A percentile compares a stretch with the other conserved stretches of the same genome.
phyloP scores from a whole-genome alignment of 768 basidiomycete genomes.

The Plicaturopsis crispa region DNA sequence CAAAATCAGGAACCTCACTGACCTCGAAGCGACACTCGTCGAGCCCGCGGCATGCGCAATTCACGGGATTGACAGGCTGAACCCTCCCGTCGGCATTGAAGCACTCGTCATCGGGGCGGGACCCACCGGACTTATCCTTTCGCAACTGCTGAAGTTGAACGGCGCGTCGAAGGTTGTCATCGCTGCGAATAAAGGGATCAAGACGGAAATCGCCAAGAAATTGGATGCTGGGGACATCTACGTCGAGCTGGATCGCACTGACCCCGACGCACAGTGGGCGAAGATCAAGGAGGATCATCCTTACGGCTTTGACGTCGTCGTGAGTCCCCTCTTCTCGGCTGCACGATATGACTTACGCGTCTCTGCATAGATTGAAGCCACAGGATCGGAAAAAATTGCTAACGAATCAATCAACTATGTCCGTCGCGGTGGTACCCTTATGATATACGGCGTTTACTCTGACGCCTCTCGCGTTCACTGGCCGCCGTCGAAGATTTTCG shows the following conservation, averaged over 20 bases:
- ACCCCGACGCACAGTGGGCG: conserved; percentile 29
- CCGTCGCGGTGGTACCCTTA: conserved; percentile 35
- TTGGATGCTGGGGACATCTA: conserved; percentile 30
- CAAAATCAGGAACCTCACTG: conserved; percentile 32
- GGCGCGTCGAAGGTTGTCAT: conserved; percentile 15
- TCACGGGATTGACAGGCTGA: conserved; percentile 36
- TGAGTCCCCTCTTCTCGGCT: conserved; percentile 6
- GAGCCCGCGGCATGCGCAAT: conserved; percentile 36
- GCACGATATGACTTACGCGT: not conserved
- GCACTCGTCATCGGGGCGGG: conserved; percentile 35
- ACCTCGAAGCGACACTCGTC: conserved; percentile 32
- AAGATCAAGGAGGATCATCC: conserved; percentile 32
- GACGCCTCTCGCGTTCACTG: conserved; percentile 80
- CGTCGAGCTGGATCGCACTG: conserved; percentile 29
- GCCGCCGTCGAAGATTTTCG: conserved; percentile 78
- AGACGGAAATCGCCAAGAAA: conserved; percentile 33
- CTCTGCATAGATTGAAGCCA: conserved; percentile 25
- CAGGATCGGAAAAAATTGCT: conserved; percentile 32
- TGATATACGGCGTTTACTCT: conserved; percentile 89
- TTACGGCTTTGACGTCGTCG: conserved; percentile 37
- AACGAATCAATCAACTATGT: conserved; percentile 36
- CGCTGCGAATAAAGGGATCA: conserved; percentile 31
- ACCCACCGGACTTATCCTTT: conserved; percentile 33
- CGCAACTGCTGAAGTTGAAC: conserved; percentile 29
- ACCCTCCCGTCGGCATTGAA: conserved; percentile 30